Percentiles rank a stretch among this genome's conserved stretches.
These are phyloP conservation scores for Coemansia sp. DNA, from an alignment of 192 early-diverging fungal genomes.

Conservation along the genomic window DNA sequence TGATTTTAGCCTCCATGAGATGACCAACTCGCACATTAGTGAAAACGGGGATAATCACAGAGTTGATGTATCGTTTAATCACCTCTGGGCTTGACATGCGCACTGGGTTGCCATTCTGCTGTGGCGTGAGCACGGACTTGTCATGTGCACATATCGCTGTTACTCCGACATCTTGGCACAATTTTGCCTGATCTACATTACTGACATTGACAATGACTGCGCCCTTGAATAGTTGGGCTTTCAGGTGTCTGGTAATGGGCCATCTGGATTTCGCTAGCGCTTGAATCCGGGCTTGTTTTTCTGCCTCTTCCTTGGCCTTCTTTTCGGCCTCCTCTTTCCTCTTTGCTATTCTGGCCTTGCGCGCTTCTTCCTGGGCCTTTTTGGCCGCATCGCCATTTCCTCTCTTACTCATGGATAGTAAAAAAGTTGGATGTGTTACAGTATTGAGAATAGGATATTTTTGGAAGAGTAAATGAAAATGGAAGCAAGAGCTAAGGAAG, in stretches of 20 bases:
- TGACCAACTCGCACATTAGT: slow-evolving; percentile 95
- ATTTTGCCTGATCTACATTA: slow-evolving; percentile 88
- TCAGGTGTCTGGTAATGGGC: not conserved
- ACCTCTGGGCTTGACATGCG: slow-evolving; percentile 94
- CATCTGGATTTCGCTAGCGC: not conserved
- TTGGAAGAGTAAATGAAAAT: not conserved
- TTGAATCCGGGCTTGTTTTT: not conserved
- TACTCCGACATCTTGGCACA: slow-evolving; percentile 92
- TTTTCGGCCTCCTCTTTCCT: not conserved
- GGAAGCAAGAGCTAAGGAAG: not conserved
- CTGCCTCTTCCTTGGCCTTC: not conserved
- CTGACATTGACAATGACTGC: slow-evolving; percentile 98
- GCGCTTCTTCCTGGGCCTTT: not conserved
- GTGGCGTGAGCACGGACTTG: slow-evolving; percentile 84
- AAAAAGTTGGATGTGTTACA: not conserved
- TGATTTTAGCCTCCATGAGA: slow-evolving; percentile 84
- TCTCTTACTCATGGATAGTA: no score
- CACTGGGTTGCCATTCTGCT: slow-evolving; percentile 75
- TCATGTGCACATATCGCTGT: slow-evolving; percentile 94
- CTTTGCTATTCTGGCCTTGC: not conserved
- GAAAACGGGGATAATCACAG: slow-evolving; percentile 96
- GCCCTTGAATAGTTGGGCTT: slow-evolving; percentile 69
- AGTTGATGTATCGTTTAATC: slow-evolving; percentile 87
- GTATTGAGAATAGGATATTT: not conserved
- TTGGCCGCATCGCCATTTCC: not conserved